Evolutionary conservation across 1,284 basidiomycete genomes (phyloP).

Genomic region (Trichosporon asahii): DNA sequence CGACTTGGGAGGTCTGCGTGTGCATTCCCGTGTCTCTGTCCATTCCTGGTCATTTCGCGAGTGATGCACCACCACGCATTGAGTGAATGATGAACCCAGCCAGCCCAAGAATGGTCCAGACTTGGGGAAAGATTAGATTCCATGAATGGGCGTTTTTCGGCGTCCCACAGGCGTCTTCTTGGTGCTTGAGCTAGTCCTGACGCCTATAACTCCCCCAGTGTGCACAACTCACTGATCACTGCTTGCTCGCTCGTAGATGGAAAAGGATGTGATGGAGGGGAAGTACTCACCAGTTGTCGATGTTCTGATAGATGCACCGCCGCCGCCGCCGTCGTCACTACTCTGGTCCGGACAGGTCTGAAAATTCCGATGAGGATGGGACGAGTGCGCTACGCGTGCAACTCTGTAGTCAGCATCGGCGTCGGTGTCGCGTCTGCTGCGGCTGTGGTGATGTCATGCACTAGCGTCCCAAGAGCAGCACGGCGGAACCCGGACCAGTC

Average conservation of each 20-base stretch:
- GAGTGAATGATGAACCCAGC: neutral
- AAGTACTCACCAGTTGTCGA: too few species aligned
- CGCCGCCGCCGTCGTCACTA: too few species aligned
- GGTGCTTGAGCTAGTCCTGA: too few species aligned
- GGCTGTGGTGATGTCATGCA: neutral
- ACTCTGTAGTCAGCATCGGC: neutral
- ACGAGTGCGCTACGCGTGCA: neutral
- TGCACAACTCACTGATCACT: too few species aligned
- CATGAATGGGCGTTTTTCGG: neutral
- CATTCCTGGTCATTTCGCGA: neutral
- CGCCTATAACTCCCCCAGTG: too few species aligned
- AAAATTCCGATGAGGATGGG: neutral
- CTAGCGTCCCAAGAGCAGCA: neutral
- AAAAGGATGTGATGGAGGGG: neutral
- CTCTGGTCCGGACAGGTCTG: neutral
- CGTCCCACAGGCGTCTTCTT: neutral
- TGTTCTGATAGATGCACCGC: neutral
- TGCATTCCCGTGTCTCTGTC: too few species aligned
- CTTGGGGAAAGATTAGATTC: neutral
- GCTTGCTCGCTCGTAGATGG: neutral
- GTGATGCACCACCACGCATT: neutral
- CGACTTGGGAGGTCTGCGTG: too few species aligned
- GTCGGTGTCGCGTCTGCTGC: neutral
- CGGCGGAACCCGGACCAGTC: slow-evolving; percentile 2
- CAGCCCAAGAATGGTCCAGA: neutral